Percentiles rank a stretch among this genome's conserved stretches.
Conservation (phyloP, 2,329 filamentous ascomycete species). For the Lanzia echinophila region DNA sequence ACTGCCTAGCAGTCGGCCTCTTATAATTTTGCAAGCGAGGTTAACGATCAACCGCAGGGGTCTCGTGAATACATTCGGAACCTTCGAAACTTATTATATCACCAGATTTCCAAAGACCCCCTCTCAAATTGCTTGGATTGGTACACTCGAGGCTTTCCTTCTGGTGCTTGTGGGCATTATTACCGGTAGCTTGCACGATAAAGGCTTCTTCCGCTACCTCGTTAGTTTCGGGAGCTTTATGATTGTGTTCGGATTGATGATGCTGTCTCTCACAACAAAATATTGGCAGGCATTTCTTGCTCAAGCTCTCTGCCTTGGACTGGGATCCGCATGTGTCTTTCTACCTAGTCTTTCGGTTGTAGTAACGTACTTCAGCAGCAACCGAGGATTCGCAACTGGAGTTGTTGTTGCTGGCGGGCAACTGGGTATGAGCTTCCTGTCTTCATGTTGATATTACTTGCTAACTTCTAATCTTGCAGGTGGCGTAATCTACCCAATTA, state of each 20-base stretch:
- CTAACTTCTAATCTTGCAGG: conserved; percentile 33
- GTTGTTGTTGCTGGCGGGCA: conserved; percentile 68
- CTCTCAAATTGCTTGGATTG: not conserved
- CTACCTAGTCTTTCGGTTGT: conserved; percentile 74
- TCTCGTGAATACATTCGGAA: conserved; percentile 18
- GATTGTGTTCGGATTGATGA: conserved; percentile 19
- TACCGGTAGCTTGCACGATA: not conserved
- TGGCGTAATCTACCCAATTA: conserved; percentile 57
- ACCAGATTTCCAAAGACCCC: not conserved
- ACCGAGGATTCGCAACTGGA: conserved; percentile 79
- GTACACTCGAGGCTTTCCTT: not conserved
- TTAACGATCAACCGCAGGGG: too few relatives aligned
- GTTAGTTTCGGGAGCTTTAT: not conserved
- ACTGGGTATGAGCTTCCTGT: conserved; percentile 38
- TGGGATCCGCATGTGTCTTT: conserved; percentile 73
- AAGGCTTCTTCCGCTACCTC: not conserved
- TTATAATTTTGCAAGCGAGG: too few relatives aligned
- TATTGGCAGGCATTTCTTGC: conserved; percentile 32
- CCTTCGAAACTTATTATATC: not conserved
- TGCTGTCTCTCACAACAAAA: conserved; percentile 26
- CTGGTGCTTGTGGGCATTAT: not conserved
- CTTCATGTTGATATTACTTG: not conserved
- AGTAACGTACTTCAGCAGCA: conserved; percentile 72
- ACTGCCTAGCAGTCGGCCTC: too few relatives aligned
- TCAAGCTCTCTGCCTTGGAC: conserved; percentile 44